Conservation (phyloP, 2,329 filamentous ascomycete genomes). For the Daldinia eschscholtzii region DNA sequence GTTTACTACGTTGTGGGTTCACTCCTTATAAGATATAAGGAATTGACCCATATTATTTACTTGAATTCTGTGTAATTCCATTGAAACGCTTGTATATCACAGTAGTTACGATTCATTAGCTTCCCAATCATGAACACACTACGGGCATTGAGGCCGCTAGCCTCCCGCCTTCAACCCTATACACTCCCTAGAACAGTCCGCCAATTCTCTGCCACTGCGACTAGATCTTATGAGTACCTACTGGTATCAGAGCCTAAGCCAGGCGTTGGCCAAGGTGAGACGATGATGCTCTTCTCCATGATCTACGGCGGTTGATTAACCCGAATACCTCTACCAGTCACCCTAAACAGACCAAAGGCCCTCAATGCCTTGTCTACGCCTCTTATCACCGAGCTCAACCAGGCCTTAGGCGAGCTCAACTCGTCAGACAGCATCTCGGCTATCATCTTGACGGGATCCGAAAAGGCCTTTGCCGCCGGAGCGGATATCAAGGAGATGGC, state of each 20-base stretch:
- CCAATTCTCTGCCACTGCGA: constrained; percentile 62
- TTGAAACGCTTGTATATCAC: constrained; percentile 11
- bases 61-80: constrained; percentile 11
- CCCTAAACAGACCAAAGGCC: constrained; percentile 92
- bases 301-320: constrained; percentile 14
- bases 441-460: constrained; percentile 88
- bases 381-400: constrained; percentile 89
- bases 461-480: constrained; percentile 92
- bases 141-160: constrained; percentile 71
- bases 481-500: constrained; percentile 99
- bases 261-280: constrained; percentile 87
- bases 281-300: constrained; percentile 2
- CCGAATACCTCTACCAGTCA: constrained; percentile 69
- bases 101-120: constrained; percentile 27
- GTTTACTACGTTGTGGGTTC: not conserved
- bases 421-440: constrained; percentile 76
- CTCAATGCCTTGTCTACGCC: constrained; percentile 94
- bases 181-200: constrained; percentile 69
- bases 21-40: constrained; percentile 8
- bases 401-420: constrained; percentile 79
- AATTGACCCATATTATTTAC: constrained; percentile 7
- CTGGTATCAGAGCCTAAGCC: constrained; percentile 84
- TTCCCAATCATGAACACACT: constrained; percentile 63
- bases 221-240: constrained; percentile 79
- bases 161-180: constrained; percentile 69